Base-by-base conservation (phyloP, 2,329 filamentous ascomycete species). In the Fusarium zealandicum region DNA sequence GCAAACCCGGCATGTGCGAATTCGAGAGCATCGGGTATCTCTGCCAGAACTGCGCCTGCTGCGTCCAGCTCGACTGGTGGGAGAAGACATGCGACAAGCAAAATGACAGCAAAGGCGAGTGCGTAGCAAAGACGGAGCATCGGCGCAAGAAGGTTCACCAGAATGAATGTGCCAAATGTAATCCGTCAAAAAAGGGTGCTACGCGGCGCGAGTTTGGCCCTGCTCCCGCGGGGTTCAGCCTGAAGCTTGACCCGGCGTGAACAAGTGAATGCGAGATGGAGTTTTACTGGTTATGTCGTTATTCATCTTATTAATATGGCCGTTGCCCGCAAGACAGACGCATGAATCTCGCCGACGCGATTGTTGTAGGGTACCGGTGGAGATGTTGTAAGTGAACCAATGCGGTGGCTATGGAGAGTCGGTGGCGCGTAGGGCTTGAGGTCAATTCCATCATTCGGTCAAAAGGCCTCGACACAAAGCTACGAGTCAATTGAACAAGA, bases 1-100 rank as follows among this genome's bases (percentile, higher is more conserved):
- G 22, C 8, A 8, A 25, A 8, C 22, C 7, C 7, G 2, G 9
- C 10, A 61, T 61, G 57, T 61, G 57, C 22, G 25, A 18, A 3
- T 30, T 50, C 42, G 31, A 41, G 9, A 22, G 22, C 16, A 47
- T 13, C 4, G 32, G 25, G 18, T 28, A 36, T 7, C n/a, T 22
- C 1, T 61, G 57, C 12, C 27, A 17, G 4, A 32, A 33, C 3
- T 61, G 57, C 28, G 32, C 6, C 11, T 17, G 52, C 4, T 44
- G 28, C 4, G 6, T 54, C 16, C 5, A 45, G 2, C 4, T 54
- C 1, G 22, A 44, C 1, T 58, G 13, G 30, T 11, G 12, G 3
- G 38, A 47, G 13, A 13, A 41, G 1, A 2, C 10, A 1, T 60
- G 57, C 13, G n/a, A 27, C 5, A 22, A 37, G 4, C 36, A 20